Percentiles rank a stretch among this genome's conserved stretches.
phyloP scores from a whole-genome alignment of 2,329 filamentous ascomycete species.

The Stemphylium lycopersici region DNA sequence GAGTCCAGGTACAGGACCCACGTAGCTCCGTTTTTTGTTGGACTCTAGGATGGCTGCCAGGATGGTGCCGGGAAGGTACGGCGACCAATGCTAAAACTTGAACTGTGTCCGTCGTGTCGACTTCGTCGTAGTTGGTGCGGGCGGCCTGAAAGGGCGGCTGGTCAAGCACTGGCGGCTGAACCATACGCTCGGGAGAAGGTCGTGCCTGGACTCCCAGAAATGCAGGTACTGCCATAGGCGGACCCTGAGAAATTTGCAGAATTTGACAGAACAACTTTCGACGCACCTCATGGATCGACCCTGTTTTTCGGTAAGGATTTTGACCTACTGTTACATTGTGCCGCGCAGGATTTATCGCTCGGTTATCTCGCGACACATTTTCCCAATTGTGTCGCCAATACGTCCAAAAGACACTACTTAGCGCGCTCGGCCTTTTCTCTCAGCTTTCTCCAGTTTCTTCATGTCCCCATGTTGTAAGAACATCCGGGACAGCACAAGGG shows the following conservation, averaged over 20 bases:
- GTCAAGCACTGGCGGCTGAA: conserved; percentile 10
- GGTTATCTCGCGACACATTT: background rate
- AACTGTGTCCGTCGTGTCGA: conserved; percentile 4
- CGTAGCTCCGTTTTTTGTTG: conserved; percentile 6
- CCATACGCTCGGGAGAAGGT: background rate
- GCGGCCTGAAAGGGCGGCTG: conserved; percentile 7
- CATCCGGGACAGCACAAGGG: background rate
- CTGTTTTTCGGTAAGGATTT: background rate
- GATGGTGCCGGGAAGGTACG: conserved; percentile 6
- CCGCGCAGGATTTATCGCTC: background rate
- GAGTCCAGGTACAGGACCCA: conserved; percentile 5
- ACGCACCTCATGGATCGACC: background rate
- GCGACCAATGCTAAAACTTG: conserved; percentile 6
- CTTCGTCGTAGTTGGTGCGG: background rate
- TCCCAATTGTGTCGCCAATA: background rate
- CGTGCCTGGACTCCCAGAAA: background rate
- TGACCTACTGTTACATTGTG: background rate
- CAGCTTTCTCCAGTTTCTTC: background rate
- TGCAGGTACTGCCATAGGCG: background rate
- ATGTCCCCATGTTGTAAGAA: conserved; percentile 1
- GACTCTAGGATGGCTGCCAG: conserved; percentile 3
- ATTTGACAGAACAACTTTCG: background rate
- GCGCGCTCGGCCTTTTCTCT: background rate
- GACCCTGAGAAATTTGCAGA: background rate
- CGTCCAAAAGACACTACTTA: background rate